A percentile compares a stretch with the other conserved stretches of the same genome.
Conservation (phyloP, 2,329 filamentous ascomycete genomes). For the Dryadomyces quercivorus region DNA sequence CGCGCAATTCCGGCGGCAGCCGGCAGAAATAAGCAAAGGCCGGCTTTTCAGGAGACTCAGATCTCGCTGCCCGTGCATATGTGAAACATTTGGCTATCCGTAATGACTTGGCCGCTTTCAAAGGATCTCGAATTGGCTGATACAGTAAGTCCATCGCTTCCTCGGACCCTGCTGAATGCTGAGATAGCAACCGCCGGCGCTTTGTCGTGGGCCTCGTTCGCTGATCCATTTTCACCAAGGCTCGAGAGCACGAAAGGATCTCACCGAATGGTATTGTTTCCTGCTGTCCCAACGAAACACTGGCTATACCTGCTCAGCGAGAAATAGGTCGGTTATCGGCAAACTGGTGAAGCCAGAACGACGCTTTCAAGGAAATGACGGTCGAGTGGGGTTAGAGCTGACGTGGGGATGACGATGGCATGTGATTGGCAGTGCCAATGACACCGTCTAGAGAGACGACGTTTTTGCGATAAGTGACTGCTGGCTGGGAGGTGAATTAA, state of each 20-base stretch:
- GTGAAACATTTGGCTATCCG: background rate
- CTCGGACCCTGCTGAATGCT: background rate
- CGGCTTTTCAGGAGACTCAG: background rate
- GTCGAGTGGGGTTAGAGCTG: background rate
- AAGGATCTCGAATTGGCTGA: background rate
- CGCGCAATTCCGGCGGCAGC: conserved; percentile 11
- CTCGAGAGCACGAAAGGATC: background rate
- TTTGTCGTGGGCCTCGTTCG: background rate
- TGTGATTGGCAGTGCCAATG: background rate
- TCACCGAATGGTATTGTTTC: background rate
- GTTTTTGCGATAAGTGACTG: background rate
- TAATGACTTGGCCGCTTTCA: background rate
- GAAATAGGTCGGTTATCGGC: background rate
- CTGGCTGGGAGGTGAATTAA: too few relatives aligned
- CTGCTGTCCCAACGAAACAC: too few relatives aligned
- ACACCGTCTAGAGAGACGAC: background rate
- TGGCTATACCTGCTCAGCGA: too few relatives aligned
- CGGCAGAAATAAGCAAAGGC: conserved; percentile 4
- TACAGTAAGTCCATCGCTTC: background rate
- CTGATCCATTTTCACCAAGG: background rate
- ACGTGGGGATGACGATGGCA: background rate
- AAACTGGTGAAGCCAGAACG: background rate
- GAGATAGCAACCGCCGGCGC: background rate
- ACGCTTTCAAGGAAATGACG: background rate
- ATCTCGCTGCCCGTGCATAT: background rate